Evolutionary conservation across 129 eudicot genomes (phyloP).

Genomic region (Artemisia annua): DNA sequence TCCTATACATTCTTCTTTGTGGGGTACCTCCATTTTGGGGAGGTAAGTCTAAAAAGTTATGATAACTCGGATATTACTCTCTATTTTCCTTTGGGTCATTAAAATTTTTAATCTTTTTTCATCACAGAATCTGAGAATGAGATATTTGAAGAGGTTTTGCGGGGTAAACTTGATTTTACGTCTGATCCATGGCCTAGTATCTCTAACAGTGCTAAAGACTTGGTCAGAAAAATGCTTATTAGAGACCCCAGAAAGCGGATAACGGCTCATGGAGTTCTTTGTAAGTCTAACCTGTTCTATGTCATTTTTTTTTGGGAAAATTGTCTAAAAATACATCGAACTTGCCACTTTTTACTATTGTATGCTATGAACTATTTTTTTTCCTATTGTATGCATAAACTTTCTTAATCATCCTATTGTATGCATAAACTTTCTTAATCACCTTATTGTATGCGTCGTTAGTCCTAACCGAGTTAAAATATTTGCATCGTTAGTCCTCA

Average conservation of each 20-base stretch:
- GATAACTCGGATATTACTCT: not conserved
- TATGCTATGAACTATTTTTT: too few relatives aligned
- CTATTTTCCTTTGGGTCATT: not conserved
- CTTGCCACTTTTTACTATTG: too few relatives aligned
- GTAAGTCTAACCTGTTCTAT: slow-evolving; percentile 48
- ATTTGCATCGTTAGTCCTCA: too few relatives aligned
- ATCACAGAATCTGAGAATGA: slow-evolving; percentile 69
- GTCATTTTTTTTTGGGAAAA: slow-evolving; percentile 5
- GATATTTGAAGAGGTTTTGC: slow-evolving; percentile 72
- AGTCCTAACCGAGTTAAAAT: too few relatives aligned
- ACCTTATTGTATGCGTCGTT: too few relatives aligned
- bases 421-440: too few relatives aligned
- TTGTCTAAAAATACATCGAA: too few relatives aligned
- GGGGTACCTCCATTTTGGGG: slow-evolving; percentile 98
- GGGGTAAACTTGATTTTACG: slow-evolving; percentile 66
- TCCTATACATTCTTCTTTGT: slow-evolving; percentile 72
- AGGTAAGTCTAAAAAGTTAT: slow-evolving; percentile 43
- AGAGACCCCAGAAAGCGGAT: slow-evolving; percentile 71
- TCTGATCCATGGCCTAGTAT: slow-evolving; percentile 94
- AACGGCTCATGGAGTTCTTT: slow-evolving; percentile 73
- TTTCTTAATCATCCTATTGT: too few relatives aligned
- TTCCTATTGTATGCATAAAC: too few relatives aligned
- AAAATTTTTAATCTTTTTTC: slow-evolving; percentile 1
- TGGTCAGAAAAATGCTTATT: slow-evolving; percentile 71
- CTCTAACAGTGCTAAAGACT: slow-evolving; percentile 80